Conservation (phyloP, 1,284 basidiomycete species). For the Albatrellus sp. region DNA sequence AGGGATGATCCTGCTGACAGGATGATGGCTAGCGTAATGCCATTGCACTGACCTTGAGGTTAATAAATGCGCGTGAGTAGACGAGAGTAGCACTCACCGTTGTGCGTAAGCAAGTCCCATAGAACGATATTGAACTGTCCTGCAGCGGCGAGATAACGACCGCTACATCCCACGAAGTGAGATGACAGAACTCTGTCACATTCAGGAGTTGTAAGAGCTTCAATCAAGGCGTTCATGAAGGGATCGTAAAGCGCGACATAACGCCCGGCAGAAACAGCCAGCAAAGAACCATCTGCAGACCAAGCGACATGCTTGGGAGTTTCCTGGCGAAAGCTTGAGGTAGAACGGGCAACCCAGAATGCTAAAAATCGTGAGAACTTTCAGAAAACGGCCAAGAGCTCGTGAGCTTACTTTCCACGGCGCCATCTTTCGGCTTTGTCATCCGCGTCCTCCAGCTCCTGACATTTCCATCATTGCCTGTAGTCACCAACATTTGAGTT, state of each 20-base stretch:
- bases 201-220: constrained; percentile 50
- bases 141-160: constrained; percentile 49
- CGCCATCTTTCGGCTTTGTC: constrained; percentile 26
- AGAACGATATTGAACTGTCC: constrained; percentile 45
- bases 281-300: constrained; percentile 79
- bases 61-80: constrained; percentile 3
- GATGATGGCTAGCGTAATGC: constrained; percentile 29
- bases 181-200: constrained; percentile 26
- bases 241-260: constrained; percentile 76
- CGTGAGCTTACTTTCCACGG: constrained; percentile 33
- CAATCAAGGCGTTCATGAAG: constrained; percentile 49
- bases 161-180: constrained; percentile 53
- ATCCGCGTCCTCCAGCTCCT: constrained; percentile 61
- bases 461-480: constrained; percentile 55
- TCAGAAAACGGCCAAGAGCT: constrained; percentile 1
- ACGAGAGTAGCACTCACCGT: constrained; percentile 32
- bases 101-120: constrained; percentile 73
- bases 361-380: constrained; percentile 29
- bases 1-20: constrained; percentile 33
- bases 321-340: constrained; percentile 57
- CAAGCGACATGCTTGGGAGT: constrained; percentile 59
- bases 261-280: constrained; percentile 63
- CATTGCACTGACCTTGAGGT: constrained; percentile 37
- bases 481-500: constrained; percentile 39
- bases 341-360: constrained; percentile 69